These are phyloP conservation scores for Entomophthora muscae DNA, from an alignment of 371 early-diverging fungal species.

Conservation along the genomic window DNA sequence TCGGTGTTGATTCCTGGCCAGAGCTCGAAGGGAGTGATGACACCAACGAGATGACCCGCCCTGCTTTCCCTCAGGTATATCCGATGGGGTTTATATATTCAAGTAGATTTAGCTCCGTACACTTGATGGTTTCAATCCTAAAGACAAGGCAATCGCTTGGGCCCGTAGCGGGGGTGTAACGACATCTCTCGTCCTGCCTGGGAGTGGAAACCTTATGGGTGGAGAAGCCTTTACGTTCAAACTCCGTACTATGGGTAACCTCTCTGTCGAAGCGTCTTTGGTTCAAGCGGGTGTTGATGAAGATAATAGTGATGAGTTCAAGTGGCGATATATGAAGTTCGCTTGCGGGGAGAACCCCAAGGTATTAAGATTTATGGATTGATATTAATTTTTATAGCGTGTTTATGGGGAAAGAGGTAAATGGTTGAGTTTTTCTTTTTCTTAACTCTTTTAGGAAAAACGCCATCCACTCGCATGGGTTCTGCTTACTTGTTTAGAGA, in stretches of 20 bases:
- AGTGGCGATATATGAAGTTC: conserved; percentile 72
- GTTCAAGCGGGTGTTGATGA: conserved; percentile 30
- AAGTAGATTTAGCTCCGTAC: conserved; percentile 18
- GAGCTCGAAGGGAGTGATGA: conserved; percentile 29
- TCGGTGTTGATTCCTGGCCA: conserved; percentile 40
- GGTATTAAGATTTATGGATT: conserved; percentile 7
- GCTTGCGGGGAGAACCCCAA: conserved; percentile 79
- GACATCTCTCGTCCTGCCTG: conserved; percentile 54
- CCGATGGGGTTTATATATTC: background rate
- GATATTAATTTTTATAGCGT: conserved; percentile 1
- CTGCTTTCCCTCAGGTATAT: conserved; percentile 33
- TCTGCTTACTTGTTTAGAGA: conserved; percentile 49
- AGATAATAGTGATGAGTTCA: conserved; percentile 20
- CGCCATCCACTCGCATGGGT: conserved; percentile 45
- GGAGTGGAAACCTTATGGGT: conserved; percentile 61
- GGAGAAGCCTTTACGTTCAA: conserved; percentile 61
- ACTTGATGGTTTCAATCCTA: conserved; percentile 38
- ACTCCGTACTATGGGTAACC: conserved; percentile 29
- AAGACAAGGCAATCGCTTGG: conserved; percentile 41
- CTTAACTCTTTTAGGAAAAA: background rate
- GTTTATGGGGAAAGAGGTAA: conserved; percentile 16
- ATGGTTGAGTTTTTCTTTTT: too few species aligned
- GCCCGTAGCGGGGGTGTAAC: conserved; percentile 66
- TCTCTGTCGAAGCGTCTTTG: conserved; percentile 45
- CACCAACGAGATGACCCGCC: conserved; percentile 49